Evolutionary conservation across 352 stramenopile species (phyloP).

Genomic region (Globisporangium solare): DNA sequence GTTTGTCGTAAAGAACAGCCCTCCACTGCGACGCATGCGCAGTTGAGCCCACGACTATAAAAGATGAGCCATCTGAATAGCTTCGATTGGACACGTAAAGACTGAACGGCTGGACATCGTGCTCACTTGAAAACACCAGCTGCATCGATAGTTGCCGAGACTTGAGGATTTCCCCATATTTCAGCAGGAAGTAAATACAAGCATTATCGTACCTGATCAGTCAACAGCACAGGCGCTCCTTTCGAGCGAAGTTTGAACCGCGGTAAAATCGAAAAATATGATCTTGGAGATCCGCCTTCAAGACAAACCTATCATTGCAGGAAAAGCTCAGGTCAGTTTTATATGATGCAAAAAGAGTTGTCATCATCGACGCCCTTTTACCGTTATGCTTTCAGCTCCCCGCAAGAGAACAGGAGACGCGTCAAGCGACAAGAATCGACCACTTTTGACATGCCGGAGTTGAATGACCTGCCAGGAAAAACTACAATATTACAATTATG

Average conservation of each 20-base stretch:
- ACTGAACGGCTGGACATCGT: conserved; percentile 39
- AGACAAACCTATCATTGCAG: conserved; percentile 38
- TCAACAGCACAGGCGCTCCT: conserved; percentile 56
- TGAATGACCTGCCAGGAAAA: conserved; percentile 39
- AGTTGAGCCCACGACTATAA: conserved; percentile 44
- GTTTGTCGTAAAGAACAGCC: conserved; percentile 48
- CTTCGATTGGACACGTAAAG: conserved; percentile 64
- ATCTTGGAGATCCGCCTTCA: conserved; percentile 33
- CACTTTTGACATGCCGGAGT: conserved; percentile 56
- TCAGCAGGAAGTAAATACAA: neutral
- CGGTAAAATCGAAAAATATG: conserved; percentile 49
- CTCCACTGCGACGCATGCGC: conserved; percentile 59
- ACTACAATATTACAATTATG: neutral
- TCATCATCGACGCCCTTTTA: conserved; percentile 11
- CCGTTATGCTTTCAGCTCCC: conserved; percentile 45
- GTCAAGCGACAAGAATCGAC: conserved; percentile 51
- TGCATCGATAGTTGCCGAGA: conserved; percentile 11
- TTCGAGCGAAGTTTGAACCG: conserved; percentile 65
- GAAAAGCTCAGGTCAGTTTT: neutral
- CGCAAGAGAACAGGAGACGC: conserved; percentile 37
- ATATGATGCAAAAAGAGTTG: neutral
- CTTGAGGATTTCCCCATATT: neutral
- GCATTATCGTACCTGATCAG: conserved; percentile 42
- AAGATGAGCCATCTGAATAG: conserved; percentile 23
- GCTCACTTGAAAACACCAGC: conserved; percentile 48